These are phyloP conservation scores for Chimonanthus salicifolius DNA, from an alignment of 164 flowering plant genomes.

Conservation along the genomic window DNA sequence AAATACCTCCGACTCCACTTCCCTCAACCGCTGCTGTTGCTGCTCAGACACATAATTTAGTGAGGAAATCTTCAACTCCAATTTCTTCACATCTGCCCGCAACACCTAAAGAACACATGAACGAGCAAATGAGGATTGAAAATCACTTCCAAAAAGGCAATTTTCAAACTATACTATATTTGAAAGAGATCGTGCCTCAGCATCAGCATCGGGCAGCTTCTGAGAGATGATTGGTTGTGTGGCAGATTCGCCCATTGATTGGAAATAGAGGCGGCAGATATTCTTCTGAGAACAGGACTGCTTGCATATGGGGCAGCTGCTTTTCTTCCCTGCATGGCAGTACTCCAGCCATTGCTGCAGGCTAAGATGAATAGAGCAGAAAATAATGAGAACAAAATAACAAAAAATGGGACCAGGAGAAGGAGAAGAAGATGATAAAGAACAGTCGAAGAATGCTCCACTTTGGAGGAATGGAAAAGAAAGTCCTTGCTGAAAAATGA, in stretches of 20 bases:
- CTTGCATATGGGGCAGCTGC: constrained; percentile 90
- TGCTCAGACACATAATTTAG: constrained; percentile 37
- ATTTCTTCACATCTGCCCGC: constrained; percentile 43
- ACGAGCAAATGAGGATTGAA: background rate
- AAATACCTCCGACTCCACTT: constrained; percentile 50
- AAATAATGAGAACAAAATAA: too few relatives aligned
- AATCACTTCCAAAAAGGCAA: too few relatives aligned
- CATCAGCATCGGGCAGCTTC: constrained; percentile 5
- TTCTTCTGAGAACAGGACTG: constrained; percentile 47
- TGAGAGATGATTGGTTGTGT: constrained; percentile 23
- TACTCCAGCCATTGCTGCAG: constrained; percentile 98
- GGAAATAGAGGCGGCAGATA: constrained; percentile 73
- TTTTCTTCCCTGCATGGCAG: constrained; percentile 55
- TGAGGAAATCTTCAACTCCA: constrained; percentile 52
- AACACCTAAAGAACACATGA: constrained; percentile 15
- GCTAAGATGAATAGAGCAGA: constrained; percentile 22
- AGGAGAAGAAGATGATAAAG: background rate
- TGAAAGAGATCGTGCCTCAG: background rate
- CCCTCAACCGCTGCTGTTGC: constrained; percentile 41
- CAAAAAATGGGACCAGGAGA: background rate
- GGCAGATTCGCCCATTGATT: constrained; percentile 60
- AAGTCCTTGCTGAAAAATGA: too few relatives aligned
- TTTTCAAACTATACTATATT: too few relatives aligned
- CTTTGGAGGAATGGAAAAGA: too few relatives aligned
- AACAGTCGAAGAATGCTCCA: too few relatives aligned